Percentiles rank a stretch among this genome's conserved stretches.
Conservation (phyloP, 352 stramenopile genomes). For the Saprolegnia diclina region DNA sequence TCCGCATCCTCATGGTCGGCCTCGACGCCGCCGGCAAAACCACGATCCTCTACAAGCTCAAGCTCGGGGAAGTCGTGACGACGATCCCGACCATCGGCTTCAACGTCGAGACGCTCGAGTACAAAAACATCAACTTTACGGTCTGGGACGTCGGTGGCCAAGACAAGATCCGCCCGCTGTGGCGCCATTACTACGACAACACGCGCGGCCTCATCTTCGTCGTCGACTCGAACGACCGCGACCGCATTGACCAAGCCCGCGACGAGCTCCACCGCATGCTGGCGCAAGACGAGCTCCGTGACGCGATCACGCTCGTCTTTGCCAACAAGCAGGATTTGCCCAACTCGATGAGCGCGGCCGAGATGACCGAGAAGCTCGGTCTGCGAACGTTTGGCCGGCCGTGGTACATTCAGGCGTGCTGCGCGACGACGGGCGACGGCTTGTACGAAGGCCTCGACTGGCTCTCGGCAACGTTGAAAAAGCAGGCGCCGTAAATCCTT, state of each 20-base stretch:
- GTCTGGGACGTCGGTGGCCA: constrained; percentile 83
- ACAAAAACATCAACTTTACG: constrained; percentile 69
- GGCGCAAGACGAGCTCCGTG: constrained; percentile 34
- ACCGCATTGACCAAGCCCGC: constrained; percentile 43
- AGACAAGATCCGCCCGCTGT: constrained; percentile 60
- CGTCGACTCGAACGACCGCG: constrained; percentile 53
- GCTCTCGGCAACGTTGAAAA: constrained; percentile 31
- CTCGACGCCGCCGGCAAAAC: constrained; percentile 96
- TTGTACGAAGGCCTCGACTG: constrained; percentile 45
- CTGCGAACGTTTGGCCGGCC: constrained; percentile 27
- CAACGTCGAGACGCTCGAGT: constrained; percentile 76
- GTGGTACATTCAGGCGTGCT: constrained; percentile 36
- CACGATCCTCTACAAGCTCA: constrained; percentile 90
- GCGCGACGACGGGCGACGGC: constrained; percentile 34
- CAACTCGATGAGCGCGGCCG: constrained; percentile 29
- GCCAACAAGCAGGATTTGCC: constrained; percentile 39
- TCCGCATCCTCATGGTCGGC: constrained; percentile 90
- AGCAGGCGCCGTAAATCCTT: constrained; percentile 14
- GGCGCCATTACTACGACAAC: constrained; percentile 63
- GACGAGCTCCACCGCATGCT: constrained; percentile 42
- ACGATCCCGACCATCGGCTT: constrained; percentile 84
- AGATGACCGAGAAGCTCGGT: constrained; percentile 34
- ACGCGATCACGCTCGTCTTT: constrained; percentile 40
- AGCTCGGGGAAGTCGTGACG: constrained; percentile 60
- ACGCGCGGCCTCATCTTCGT: constrained; percentile 80